phyloP scores from a whole-genome alignment of 495 filamentous ascomycete genomes.

The Barbatosphaeria neglecta region DNA sequence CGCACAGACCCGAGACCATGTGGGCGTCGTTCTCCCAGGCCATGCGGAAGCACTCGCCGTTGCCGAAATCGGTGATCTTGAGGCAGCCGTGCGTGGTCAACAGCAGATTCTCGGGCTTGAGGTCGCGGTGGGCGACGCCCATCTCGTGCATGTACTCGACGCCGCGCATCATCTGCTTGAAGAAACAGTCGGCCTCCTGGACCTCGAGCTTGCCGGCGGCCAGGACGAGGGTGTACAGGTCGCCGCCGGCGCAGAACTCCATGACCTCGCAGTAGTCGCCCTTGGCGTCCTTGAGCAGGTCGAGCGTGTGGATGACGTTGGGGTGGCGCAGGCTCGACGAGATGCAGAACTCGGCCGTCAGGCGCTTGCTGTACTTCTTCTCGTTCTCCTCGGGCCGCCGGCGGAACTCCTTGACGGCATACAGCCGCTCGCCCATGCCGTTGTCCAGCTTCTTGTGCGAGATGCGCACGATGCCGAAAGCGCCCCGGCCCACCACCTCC shows the following conservation, averaged over 20 bases:
- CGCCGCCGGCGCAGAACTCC: constrained; percentile 96
- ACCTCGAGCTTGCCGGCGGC: constrained; percentile 90
- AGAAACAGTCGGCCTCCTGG: constrained; percentile 90
- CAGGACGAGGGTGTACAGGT: constrained; percentile 90
- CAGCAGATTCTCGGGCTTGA: constrained; percentile 95
- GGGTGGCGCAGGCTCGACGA: constrained; percentile 92
- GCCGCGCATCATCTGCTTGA: constrained; percentile 98
- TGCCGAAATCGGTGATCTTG: constrained; percentile 98
- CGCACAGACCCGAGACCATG: constrained; percentile 94
- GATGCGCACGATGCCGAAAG: constrained; percentile 94
- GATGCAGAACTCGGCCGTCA: constrained; percentile 99
- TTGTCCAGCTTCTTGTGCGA: constrained; percentile 93
- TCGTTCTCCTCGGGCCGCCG: constrained; percentile 84
- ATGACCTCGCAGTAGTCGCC: constrained; percentile 99
- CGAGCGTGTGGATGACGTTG: constrained; percentile 96
- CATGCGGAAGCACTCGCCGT: constrained; percentile 99
- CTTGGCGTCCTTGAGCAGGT: constrained; percentile 89
- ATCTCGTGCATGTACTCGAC: constrained; percentile 99
- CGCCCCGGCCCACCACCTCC: constrained; percentile 93
- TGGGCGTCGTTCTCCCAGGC: constrained; percentile 97
- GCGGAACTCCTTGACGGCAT: constrained; percentile 96
- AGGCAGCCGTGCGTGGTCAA: constrained; percentile 87
- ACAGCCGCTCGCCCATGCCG: constrained; percentile 75
- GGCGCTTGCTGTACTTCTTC: constrained; percentile 94
- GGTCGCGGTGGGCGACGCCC: constrained; percentile 93